Percentiles rank a stretch among this genome's conserved stretches.
Conservation (phyloP, 805 yeast species). For the Starmerella apis region DNA sequence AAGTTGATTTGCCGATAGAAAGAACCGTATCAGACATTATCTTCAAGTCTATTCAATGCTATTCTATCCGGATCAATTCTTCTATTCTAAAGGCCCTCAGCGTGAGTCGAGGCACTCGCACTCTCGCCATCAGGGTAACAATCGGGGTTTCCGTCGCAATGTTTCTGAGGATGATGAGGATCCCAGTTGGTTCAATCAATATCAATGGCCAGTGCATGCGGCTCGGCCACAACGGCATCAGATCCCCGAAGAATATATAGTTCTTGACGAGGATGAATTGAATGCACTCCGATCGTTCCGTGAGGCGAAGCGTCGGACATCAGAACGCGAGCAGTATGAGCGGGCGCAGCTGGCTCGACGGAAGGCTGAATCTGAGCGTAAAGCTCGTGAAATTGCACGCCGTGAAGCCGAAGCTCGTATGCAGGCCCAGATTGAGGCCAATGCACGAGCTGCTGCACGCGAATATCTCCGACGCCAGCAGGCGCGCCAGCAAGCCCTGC, state of each 20-base stretch:
- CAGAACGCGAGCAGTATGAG: constrained; percentile 9
- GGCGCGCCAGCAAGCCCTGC: constrained; percentile 11
- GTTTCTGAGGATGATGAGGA: background rate
- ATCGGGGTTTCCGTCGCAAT: background rate
- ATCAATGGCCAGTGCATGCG: background rate
- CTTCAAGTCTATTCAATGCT: constrained; percentile 1
- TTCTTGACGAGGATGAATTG: constrained; percentile 16
- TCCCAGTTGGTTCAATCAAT: background rate
- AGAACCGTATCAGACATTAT: background rate
- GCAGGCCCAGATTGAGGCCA: constrained; percentile 13
- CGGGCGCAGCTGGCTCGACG: constrained; percentile 9
- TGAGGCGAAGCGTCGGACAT: constrained; percentile 10
- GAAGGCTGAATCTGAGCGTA: constrained; percentile 13
- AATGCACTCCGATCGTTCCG: constrained; percentile 13
- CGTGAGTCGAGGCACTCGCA: background rate
- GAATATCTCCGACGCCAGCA: constrained; percentile 15
- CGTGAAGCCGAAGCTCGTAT: constrained; percentile 8
- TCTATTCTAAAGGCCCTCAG: constrained; percentile 4
- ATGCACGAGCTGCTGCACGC: constrained; percentile 20
- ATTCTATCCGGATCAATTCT: constrained; percentile 18
- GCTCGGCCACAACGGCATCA: background rate
- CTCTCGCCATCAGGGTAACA: background rate
- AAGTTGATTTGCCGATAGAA: background rate
- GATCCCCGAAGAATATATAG: constrained; percentile 8
- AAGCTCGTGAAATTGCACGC: constrained; percentile 7